phyloP scores from a whole-genome alignment of 2,329 filamentous ascomycete species.

The Diaporthe vaccinii region DNA sequence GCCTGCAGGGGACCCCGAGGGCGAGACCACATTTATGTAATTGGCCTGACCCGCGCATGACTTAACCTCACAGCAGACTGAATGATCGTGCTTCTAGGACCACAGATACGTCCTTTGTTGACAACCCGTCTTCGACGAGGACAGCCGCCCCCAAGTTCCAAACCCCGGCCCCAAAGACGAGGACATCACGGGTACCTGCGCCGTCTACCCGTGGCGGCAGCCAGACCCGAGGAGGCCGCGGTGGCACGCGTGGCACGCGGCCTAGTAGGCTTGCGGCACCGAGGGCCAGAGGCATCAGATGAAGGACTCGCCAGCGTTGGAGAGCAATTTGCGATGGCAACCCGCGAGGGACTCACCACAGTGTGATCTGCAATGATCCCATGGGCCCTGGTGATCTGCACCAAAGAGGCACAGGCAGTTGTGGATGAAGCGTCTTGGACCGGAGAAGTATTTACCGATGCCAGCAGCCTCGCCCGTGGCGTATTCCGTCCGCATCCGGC shows the following conservation, averaged over 20 bases:
- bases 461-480: not conserved
- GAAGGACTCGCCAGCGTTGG: conserved; percentile 43
- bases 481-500: too few relatives aligned
- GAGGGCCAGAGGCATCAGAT: conserved; percentile 61
- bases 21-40: conserved; percentile 88
- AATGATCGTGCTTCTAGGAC: conserved; percentile 69
- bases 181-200: conserved; percentile 63
- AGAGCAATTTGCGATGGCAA: not conserved
- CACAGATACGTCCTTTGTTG: conserved; percentile 91
- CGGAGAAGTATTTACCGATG: not conserved
- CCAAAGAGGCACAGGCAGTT: not conserved
- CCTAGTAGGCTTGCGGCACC: conserved; percentile 61
- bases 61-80: conserved; percentile 18
- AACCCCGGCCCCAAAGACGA: conserved; percentile 53
- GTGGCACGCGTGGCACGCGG: conserved; percentile 53
- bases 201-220: conserved; percentile 57
- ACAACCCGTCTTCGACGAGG: conserved; percentile 77
- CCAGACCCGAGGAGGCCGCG: conserved; percentile 53
- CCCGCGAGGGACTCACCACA: too few relatives aligned
- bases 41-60: conserved; percentile 47
- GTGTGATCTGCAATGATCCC: not conserved
- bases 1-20: conserved; percentile 57
- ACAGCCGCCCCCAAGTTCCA: conserved; percentile 63
- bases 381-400: not conserved
- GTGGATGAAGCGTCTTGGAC: too few relatives aligned